phyloP scores from a whole-genome alignment of 441 rosid species.

The Lepidium campestre region DNA sequence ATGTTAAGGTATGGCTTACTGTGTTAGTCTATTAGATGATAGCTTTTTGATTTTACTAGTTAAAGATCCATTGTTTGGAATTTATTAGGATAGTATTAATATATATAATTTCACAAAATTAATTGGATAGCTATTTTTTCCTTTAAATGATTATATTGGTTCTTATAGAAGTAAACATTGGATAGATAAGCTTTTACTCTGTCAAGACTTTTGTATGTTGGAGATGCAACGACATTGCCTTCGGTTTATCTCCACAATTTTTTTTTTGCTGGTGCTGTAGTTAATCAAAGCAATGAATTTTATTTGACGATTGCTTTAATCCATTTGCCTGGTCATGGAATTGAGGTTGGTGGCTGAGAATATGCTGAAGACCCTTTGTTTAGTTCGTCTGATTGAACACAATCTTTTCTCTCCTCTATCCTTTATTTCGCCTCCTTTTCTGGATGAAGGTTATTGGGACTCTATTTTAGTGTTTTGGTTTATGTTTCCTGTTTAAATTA shows the following conservation, averaged over 20 bases:
- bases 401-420: not conserved
- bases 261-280: not conserved
- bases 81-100: not conserved
- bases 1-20: slow-evolving; percentile 62
- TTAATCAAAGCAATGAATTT: slow-evolving; percentile 1
- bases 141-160: not conserved
- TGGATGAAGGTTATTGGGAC: not conserved
- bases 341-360: slow-evolving; percentile 12
- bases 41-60: not conserved
- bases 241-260: not conserved
- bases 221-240: not conserved
- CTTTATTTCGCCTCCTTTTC: not conserved
- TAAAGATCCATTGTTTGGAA: not conserved
- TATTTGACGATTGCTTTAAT: not conserved
- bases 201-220: slow-evolving; percentile 2
- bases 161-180: slow-evolving; percentile 5
- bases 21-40: not conserved
- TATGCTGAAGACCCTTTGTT: not conserved
- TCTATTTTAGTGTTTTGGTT: slow-evolving; percentile 7
- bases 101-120: not conserved
- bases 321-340: not conserved
- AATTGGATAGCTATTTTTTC: slow-evolving; percentile 6
- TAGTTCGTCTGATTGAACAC: not conserved
- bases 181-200: slow-evolving; percentile 1
- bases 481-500: slow-evolving; percentile 9